Evolutionary conservation across 331 rosid species (phyloP).

Genomic region (Saraca asoca): DNA sequence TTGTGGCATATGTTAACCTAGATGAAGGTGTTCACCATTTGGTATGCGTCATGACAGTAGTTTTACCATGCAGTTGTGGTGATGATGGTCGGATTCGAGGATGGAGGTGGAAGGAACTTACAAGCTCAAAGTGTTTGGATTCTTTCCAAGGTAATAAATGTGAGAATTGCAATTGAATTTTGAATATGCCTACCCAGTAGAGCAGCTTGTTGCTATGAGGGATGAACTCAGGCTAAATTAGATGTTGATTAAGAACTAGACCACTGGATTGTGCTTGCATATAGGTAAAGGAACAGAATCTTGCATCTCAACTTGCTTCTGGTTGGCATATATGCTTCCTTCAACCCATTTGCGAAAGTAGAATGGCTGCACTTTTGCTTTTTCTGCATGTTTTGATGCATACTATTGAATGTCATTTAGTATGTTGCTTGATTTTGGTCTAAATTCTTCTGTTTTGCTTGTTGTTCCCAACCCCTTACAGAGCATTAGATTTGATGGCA

Average conservation of each 20-base stretch:
- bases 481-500: slow-evolving; percentile 21
- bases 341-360: no score
- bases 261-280: no score
- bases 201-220: no score
- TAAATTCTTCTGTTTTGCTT: neutral
- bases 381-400: neutral
- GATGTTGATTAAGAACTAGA: no score
- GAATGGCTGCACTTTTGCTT: neutral
- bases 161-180: slow-evolving; percentile 14
- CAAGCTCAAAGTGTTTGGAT: slow-evolving; percentile 41
- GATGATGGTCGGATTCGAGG: slow-evolving; percentile 90
- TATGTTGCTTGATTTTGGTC: neutral
- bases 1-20: neutral
- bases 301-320: neutral
- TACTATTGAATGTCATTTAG: neutral
- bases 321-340: neutral
- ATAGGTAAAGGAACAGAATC: no score
- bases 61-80: slow-evolving; percentile 62
- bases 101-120: slow-evolving; percentile 85
- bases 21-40: slow-evolving; percentile 14
- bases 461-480: neutral
- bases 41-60: slow-evolving; percentile 23
- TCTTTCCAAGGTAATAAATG: slow-evolving; percentile 52
- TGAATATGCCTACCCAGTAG: no score
- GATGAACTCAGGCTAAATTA: no score